Evolutionary conservation across 2,329 filamentous ascomycete species (phyloP), one percentile per base, ranked within the genome.

Genomic region (Paecilomyces sp.): DNA sequence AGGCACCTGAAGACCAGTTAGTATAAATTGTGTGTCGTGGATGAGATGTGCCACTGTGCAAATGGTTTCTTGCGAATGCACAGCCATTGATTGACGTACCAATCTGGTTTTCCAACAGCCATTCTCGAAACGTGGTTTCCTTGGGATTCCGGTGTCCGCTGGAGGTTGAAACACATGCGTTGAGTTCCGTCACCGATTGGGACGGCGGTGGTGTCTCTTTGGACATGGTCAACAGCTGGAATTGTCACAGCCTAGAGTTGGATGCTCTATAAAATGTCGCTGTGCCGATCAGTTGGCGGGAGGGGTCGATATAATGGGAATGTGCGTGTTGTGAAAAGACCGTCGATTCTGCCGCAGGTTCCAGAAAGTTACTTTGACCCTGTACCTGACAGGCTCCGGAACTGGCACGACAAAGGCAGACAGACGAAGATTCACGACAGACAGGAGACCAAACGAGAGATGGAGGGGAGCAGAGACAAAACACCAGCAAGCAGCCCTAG

Each of bases 61-160:
- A 57, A 54, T 11, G 22, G 3, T 15, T 2, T 15, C n/a, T 22
- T n/a, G 7, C 8, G 41, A 18, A 8, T 47, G 5, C 18, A 9
- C 34, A 41, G 50, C 28, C n/a, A 52, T 53, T 55, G 55, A 52
- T 53, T 54, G 55, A 77, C 85, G 61, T 86, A 92, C 90, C 89
- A 68, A 91, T 87, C 74, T 93, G 90, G 74, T 93, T 90, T 69
- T 89, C 81, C 66, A 91, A 85, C 72, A 92, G 83, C 85, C 88
- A 90, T 69, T 77, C 73, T 59, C 74, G 75, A 67, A 77, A 76
- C 56, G 72, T 74, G 66, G 75, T 74, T 64, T 75, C 72, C 66
- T 75, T 75, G 56, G 62, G 65, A 24, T 63, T 63, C 59, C 67
- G 68, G 57, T 68, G 65, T 59, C 67, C 68, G 58, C 63, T 67